Evolutionary conservation across 2,329 filamentous ascomycete species (phyloP).

Genomic region (Orbilia ellipsospora): DNA sequence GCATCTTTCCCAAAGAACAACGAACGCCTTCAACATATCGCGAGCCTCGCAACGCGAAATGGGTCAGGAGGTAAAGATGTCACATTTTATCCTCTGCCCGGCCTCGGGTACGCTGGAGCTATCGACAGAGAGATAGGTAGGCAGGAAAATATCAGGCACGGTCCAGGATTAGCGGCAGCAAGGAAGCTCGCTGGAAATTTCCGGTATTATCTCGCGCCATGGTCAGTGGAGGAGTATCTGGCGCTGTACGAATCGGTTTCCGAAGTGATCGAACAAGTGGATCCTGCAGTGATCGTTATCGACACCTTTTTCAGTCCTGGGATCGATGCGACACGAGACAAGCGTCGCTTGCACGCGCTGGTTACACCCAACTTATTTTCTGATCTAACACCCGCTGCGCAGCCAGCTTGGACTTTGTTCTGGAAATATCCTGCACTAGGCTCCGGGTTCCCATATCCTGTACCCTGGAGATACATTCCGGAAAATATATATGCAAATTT

Average conservation of each 20-base stretch:
- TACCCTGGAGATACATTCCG: constrained; percentile 57
- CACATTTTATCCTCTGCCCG: not conserved
- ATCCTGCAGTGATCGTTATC: constrained; percentile 57
- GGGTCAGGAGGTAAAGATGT: not conserved
- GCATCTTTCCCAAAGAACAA: constrained; percentile 14
- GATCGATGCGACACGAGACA: constrained; percentile 51
- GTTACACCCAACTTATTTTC: constrained; percentile 52
- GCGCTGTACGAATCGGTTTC: not conserved
- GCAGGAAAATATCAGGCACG: not conserved
- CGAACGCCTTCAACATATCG: not conserved
- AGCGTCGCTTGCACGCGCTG: constrained; percentile 42
- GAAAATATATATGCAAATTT: constrained; percentile 53
- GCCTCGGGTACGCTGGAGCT: not conserved
- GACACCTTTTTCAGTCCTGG: constrained; percentile 53
- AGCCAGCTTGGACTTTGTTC: constrained; percentile 48
- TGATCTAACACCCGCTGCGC: constrained; percentile 35
- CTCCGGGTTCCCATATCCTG: constrained; percentile 57
- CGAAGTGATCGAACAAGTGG: constrained; percentile 44
- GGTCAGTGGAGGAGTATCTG: constrained; percentile 4
- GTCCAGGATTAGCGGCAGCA: constrained; percentile 3
- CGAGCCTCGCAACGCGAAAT: not conserved
- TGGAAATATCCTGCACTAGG: constrained; percentile 58
- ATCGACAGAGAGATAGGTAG: not conserved
- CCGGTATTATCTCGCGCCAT: constrained; percentile 9
- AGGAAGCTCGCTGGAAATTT: constrained; percentile 9